Percentiles rank a stretch among this genome's conserved stretches.
These are phyloP conservation scores for Neoboletus magnificus DNA, from an alignment of 768 basidiomycete genomes.

Conservation along the genomic window DNA sequence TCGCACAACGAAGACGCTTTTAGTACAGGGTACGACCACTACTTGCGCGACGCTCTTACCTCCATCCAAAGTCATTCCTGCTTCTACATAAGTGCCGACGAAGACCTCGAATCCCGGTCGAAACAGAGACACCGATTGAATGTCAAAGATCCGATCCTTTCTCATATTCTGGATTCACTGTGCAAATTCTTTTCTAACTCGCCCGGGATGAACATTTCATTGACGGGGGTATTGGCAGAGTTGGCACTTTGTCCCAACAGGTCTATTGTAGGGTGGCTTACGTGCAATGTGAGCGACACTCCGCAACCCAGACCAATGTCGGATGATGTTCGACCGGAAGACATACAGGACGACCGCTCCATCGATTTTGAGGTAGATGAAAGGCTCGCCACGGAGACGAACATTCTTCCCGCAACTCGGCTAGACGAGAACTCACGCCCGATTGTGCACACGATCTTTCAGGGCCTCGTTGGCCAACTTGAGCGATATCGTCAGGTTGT, in stretches of 20 bases:
- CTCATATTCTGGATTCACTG: constrained; percentile 64
- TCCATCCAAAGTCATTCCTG: constrained; percentile 65
- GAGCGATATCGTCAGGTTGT: constrained; percentile 75
- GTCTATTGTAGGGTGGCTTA: constrained; percentile 85
- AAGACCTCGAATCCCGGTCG: constrained; percentile 35
- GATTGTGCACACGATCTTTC: constrained; percentile 75
- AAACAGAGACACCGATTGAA: constrained; percentile 72
- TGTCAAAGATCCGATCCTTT: constrained; percentile 72
- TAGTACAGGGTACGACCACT: constrained; percentile 84
- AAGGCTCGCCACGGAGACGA: constrained; percentile 54
- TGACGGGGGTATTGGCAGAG: constrained; percentile 79
- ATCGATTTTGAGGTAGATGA: constrained; percentile 74
- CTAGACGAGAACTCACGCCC: constrained; percentile 74
- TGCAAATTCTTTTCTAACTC: constrained; percentile 81
- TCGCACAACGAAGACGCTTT: constrained; percentile 66
- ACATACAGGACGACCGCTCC: constrained; percentile 76
- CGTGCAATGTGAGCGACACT: constrained; percentile 53
- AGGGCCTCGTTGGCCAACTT: constrained; percentile 76
- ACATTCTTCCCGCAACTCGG: constrained; percentile 59
- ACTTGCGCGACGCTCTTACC: constrained; percentile 70
- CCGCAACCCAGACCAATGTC: constrained; percentile 9
- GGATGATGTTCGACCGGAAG: constrained; percentile 26
- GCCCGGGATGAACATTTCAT: constrained; percentile 81
- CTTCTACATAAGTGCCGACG: constrained; percentile 47
- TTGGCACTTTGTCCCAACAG: constrained; percentile 84